Conservation (phyloP, 208 protist species). For the Leishmania mexicana region DNA sequence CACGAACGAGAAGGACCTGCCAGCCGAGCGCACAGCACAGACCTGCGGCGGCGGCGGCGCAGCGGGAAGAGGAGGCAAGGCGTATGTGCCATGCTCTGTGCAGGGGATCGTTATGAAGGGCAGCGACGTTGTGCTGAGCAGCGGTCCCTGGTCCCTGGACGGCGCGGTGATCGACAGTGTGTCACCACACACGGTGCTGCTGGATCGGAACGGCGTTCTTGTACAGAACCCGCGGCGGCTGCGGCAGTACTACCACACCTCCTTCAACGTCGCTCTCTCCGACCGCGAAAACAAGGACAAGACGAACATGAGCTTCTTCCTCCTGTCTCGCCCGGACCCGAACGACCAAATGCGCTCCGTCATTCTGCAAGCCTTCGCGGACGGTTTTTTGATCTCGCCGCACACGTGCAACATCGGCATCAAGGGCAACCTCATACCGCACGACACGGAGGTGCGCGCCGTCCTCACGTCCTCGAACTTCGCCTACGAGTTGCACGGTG, state of each 20-base stretch:
- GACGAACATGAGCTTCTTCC: slow-evolving; percentile 14
- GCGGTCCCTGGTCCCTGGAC: slow-evolving; percentile 41
- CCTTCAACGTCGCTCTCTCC: slow-evolving; percentile 33
- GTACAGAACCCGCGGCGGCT: slow-evolving; percentile 19
- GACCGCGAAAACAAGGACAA: slow-evolving; percentile 8
- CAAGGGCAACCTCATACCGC: slow-evolving; percentile 13
- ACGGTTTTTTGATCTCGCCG: slow-evolving; percentile 23
- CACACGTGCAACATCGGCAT: slow-evolving; percentile 19
- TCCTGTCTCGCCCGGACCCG: slow-evolving; percentile 13
- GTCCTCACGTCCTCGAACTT: slow-evolving; percentile 6
- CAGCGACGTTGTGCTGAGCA: slow-evolving; percentile 43
- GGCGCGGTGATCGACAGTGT: slow-evolving; percentile 63
- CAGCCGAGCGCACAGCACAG: background rate
- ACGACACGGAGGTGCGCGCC: slow-evolving; percentile 15
- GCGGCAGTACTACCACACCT: slow-evolving; percentile 21
- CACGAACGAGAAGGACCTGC: background rate
- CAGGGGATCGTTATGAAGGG: slow-evolving; percentile 26
- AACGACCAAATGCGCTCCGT: slow-evolving; percentile 15
- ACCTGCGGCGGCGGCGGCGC: background rate
- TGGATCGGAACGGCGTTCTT: slow-evolving; percentile 41
- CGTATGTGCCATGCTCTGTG: slow-evolving; percentile 4
- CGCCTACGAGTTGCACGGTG: slow-evolving; percentile 37
- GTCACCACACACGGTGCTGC: slow-evolving; percentile 46
- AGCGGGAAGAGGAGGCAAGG: background rate
- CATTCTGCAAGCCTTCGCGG: slow-evolving; percentile 24